phyloP scores from a whole-genome alignment of 1,139 yeast species.

The Meyerozyma carpophila region DNA sequence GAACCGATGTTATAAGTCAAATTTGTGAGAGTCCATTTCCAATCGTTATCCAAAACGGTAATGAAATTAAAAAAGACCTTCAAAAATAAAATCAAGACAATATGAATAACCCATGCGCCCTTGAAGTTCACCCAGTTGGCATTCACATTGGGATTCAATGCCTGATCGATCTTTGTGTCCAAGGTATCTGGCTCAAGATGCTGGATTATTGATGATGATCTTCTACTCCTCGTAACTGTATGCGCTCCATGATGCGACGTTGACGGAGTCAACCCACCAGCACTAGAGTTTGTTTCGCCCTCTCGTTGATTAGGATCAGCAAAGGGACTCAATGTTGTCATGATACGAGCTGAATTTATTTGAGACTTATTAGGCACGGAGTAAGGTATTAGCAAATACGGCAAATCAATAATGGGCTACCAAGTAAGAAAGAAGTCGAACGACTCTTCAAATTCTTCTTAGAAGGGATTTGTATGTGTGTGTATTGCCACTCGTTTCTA shows the following conservation, averaged over 20 bases:
- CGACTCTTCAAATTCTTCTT: background rate
- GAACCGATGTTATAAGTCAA: conserved; percentile 86
- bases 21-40: conserved; percentile 93
- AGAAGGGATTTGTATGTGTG: background rate
- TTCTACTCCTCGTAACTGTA: conserved; percentile 31
- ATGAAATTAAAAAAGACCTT: conserved; percentile 74
- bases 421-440: background rate
- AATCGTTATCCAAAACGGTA: conserved; percentile 65
- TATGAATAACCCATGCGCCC: conserved; percentile 93
- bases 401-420: background rate
- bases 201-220: conserved; percentile 57
- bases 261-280: conserved; percentile 19
- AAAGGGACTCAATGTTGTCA: conserved; percentile 1
- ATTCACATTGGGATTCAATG: conserved; percentile 80
- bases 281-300: conserved; percentile 6
- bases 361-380: too few species aligned
- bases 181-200: conserved; percentile 91
- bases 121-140: conserved; percentile 96
- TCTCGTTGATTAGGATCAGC: conserved; percentile 10
- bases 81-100: conserved; percentile 70
- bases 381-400: background rate
- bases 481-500: background rate
- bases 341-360: background rate
- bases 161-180: conserved; percentile 91
- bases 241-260: conserved; percentile 24